Evolutionary conservation across 1,139 yeast genomes (phyloP).

Genomic region (Debaryomycetaceae sp.): DNA sequence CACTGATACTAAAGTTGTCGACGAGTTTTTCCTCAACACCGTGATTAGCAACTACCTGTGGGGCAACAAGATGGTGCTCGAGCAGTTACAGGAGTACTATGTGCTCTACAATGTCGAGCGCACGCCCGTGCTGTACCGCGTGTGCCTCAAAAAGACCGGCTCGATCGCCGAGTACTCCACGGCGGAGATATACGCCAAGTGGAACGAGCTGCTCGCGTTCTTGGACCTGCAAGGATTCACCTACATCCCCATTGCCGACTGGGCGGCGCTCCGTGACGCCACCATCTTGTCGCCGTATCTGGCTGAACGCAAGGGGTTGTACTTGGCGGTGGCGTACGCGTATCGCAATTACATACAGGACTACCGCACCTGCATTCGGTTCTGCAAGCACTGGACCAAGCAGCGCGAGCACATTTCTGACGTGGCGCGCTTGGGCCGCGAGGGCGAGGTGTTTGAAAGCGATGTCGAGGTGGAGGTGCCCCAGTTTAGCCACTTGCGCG

Average conservation of each 20-base stretch:
- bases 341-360: constrained; percentile 46
- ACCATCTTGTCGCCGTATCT: constrained; percentile 49
- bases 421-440: constrained; percentile 13
- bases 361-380: constrained; percentile 24
- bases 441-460: constrained; percentile 1
- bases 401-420: constrained; percentile 19
- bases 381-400: constrained; percentile 32
- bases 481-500: constrained; percentile 23
- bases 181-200: constrained; percentile 51
- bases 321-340: constrained; percentile 53
- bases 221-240: constrained; percentile 52
- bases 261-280: constrained; percentile 82
- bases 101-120: constrained; percentile 53
- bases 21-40: constrained; percentile 77
- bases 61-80: constrained; percentile 62
- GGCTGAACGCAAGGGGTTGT: constrained; percentile 49
- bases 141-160: constrained; percentile 72
- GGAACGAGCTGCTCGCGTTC: constrained; percentile 54
- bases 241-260: constrained; percentile 77
- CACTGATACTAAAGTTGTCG: constrained; percentile 53
- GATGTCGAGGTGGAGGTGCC: constrained; percentile 22
- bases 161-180: constrained; percentile 50
- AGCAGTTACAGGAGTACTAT: constrained; percentile 61
- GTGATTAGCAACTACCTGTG: constrained; percentile 67
- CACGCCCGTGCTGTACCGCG: constrained; percentile 72